Conservation (phyloP, 805 yeast genomes). For the Ogataea philodendri region DNA sequence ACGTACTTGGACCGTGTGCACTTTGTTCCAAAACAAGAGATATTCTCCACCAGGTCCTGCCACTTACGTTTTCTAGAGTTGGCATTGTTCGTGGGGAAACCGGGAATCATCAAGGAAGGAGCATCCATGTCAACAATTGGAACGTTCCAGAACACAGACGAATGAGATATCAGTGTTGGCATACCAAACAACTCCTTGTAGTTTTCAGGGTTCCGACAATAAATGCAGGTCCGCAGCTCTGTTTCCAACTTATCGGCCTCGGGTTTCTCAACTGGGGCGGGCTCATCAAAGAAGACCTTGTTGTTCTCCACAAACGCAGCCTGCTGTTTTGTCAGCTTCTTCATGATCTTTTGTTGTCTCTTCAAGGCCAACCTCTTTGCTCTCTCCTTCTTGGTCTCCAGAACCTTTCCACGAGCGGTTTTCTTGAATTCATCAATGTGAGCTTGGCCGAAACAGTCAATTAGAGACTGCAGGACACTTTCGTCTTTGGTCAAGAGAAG, state of each 20-base stretch:
- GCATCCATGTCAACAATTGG: slow-evolving; percentile 36
- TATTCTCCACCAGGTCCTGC: slow-evolving; percentile 28
- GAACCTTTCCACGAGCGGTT: slow-evolving; percentile 40
- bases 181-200: slow-evolving; percentile 51
- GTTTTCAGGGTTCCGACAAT: slow-evolving; percentile 56
- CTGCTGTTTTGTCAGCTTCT: slow-evolving; percentile 58
- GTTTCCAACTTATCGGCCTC: slow-evolving; percentile 21
- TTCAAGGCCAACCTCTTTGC: slow-evolving; percentile 57
- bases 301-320: slow-evolving; percentile 42
- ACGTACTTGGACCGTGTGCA: slow-evolving; percentile 34
- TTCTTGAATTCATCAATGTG: slow-evolving; percentile 49
- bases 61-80: slow-evolving; percentile 15
- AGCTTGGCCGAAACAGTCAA: slow-evolving; percentile 56
- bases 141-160: slow-evolving; percentile 50
- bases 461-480: slow-evolving; percentile 48
- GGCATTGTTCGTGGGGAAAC: slow-evolving; percentile 10
- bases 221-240: slow-evolving; percentile 44
- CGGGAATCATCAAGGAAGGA: slow-evolving; percentile 27
- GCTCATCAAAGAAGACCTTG: slow-evolving; percentile 26
- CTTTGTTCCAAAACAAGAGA: slow-evolving; percentile 28
- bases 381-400: slow-evolving; percentile 56
- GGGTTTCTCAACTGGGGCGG: slow-evolving; percentile 10
- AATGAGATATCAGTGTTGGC: slow-evolving; percentile 48
- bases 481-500: slow-evolving; percentile 48
- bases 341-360: slow-evolving; percentile 59